Base-by-base conservation (phyloP, 805 yeast genomes). In the Yarrowia sp. region DNA sequence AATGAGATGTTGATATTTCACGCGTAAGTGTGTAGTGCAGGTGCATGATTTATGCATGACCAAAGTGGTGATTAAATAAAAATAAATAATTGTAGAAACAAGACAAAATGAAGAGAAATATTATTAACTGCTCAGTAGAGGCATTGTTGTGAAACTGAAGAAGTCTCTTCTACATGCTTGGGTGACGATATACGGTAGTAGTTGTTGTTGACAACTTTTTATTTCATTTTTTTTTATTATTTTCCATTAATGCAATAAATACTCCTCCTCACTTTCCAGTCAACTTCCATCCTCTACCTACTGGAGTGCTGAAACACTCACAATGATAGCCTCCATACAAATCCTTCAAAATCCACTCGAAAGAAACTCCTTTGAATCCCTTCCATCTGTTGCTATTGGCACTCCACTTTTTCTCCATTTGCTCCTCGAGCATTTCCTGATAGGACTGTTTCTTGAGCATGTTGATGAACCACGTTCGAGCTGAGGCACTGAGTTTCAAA, bases 251-350 rank as follows among this genome's bases (percentile, higher is more conserved):
- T 49, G 55, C 55, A 42, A 56, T 56, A 56, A 56, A 56, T 56
- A 56, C 19, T 12, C 35, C 14, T 3, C 7, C 41, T 19, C 32
- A 59, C 52, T 59, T 59, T 7, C 87, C 86, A 9, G 88, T 81
- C 58, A 85, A 76, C 73, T 82, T 80, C 89, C 89, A 85, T 2
- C 89, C 87, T 58, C 86, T 75, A 0, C 90, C 88, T 7, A 84
- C 85, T 0, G 89, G 89, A 1, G 89, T 86, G 42, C 78, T 78
- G 72, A 86, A 86, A 11, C 85, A 86, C 71, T 86, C 89, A 0
- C 83, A 75, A 65, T 83, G 79, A 0, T 89, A 89, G 1, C 83
- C 81, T 2, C 89, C 89, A 65, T 81, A 78, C 8, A 84, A 81
- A 69, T 86, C 89, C 11, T 84, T 85, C 56, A 86, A 76, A 5